Evolutionary conservation across 805 yeast species (phyloP), one percentile per base, ranked within the genome.

Genomic region (Zygosaccharomyces siamensis): DNA sequence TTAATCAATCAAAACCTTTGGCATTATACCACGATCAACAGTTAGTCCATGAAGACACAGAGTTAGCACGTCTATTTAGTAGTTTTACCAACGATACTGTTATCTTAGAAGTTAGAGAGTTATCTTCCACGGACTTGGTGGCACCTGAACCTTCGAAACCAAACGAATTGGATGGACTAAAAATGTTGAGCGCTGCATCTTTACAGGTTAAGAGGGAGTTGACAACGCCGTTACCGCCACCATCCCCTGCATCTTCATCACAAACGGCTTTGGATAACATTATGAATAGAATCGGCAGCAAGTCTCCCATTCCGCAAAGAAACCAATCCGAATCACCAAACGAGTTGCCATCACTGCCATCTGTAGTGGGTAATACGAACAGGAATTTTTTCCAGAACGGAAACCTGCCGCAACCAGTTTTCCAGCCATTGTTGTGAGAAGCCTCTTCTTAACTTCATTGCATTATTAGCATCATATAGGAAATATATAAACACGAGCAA

Each of bases 21-120:
- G 58, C 56, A 11, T 48, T 63, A 20, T 53, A 53, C 28, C 59
- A 62, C 41, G 51, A 58, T 16, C 45, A 51, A 31, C 65, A 28
- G 56, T 61, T 47, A 49, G 55, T 79, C 12, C 71, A 69, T 45
- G 71, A 73, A 11, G 81, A 79, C 56, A 57, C 60, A 40, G 80
- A 78, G 42, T 63, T 79, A 37, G 77, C 77, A 27, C 71, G 69
- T 38, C 57, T 76, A n/a, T 74, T 79, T 54, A 67, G 59, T 48
- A 59, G 60, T 24, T 56, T 65, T 30, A 46, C 64, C 2, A 51
- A 56, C 21, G 72, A 70, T 16, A 62, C 67, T 28, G 67, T 77
- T 23, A 68, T 67, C 16, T 59, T 77, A 16, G 79, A 76, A 54
- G 61, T 77, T 31, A 67, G 60, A 23, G 64, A 61, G 18, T 24